Evolutionary conservation across 2,329 filamentous ascomycete genomes (phyloP).

Genomic region (Sporothrix euskadiensis): DNA sequence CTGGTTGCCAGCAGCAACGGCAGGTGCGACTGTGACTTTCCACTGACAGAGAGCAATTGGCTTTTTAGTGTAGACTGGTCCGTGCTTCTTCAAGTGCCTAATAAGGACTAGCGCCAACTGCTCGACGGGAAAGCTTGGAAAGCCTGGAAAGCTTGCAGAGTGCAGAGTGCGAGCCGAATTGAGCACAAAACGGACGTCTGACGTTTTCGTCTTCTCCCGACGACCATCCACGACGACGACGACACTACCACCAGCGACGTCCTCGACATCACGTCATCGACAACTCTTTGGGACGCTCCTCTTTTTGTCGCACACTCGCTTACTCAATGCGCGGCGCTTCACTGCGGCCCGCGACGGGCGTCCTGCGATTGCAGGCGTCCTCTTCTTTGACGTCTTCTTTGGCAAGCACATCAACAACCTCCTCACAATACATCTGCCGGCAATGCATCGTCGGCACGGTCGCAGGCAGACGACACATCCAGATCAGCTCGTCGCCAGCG

Average conservation of each 20-base stretch:
- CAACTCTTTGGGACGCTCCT: constrained; percentile 3
- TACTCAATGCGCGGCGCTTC: constrained; percentile 29
- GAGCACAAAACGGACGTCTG: not conserved
- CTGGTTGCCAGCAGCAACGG: constrained; percentile 25
- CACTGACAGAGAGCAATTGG: not conserved
- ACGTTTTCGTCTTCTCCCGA: constrained; percentile 15
- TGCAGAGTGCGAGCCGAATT: not conserved
- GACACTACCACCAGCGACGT: not conserved
- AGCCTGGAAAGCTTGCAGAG: constrained; percentile 15
- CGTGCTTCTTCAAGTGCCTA: not conserved
- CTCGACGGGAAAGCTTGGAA: constrained; percentile 18
- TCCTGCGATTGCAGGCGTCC: constrained; percentile 27
- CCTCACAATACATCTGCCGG: constrained; percentile 49
- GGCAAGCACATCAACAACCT: not conserved
- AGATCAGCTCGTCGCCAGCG: constrained; percentile 63
- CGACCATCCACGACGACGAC: not conserved
- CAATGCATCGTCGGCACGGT: constrained; percentile 47
- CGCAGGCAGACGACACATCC: constrained; percentile 48
- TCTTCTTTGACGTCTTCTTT: not conserved
- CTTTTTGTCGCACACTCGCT: not conserved
- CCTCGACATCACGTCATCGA: not conserved
- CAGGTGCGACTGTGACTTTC: not conserved
- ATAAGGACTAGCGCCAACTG: not conserved
- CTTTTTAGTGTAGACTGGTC: not conserved
- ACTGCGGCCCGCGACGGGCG: constrained; percentile 22